These are phyloP conservation scores for Termitomyces titanicus DNA, from an alignment of 768 basidiomycete genomes.

Conservation along the genomic window DNA sequence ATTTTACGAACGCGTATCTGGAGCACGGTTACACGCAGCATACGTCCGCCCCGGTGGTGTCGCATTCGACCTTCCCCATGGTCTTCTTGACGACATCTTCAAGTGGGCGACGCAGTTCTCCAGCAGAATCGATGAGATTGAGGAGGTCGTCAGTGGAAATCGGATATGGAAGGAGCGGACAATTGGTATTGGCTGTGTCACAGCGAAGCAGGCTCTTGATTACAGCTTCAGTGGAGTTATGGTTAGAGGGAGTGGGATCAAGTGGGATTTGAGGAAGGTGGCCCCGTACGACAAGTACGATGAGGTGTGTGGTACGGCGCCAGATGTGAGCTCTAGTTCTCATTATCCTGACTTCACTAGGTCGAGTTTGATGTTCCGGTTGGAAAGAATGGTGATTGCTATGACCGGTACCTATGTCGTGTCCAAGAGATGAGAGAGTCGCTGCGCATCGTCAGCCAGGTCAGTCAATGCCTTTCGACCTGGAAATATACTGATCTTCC, in stretches of 20 bases:
- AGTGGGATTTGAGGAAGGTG: slow-evolving; percentile 93
- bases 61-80: slow-evolving; percentile 95
- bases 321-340: neutral
- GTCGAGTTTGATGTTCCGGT: slow-evolving; percentile 98
- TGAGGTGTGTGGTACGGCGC: slow-evolving; percentile 44
- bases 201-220: slow-evolving; percentile 87
- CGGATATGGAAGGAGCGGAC: slow-evolving; percentile 98
- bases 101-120: slow-evolving; percentile 96
- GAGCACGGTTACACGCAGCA: slow-evolving; percentile 95
- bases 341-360: slow-evolving; percentile 27
- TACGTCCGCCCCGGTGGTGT: slow-evolving; percentile 98
- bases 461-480: slow-evolving; percentile 17
- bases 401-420: slow-evolving; percentile 95
- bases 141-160: slow-evolving; percentile 97
- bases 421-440: slow-evolving; percentile 98
- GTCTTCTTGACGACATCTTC: slow-evolving; percentile 98
- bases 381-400: slow-evolving; percentile 96
- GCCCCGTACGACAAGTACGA: slow-evolving; percentile 96
- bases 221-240: slow-evolving; percentile 97
- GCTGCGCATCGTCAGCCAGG: slow-evolving; percentile 81
- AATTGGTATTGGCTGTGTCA: slow-evolving; percentile 84
- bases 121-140: slow-evolving; percentile 91
- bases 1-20: slow-evolving; percentile 98
- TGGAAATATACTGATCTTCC: neutral
- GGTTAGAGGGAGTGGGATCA: slow-evolving; percentile 89